These are phyloP conservation scores for Pseudocercospora musae DNA, from an alignment of 2,329 filamentous ascomycete genomes.

Conservation along the genomic window DNA sequence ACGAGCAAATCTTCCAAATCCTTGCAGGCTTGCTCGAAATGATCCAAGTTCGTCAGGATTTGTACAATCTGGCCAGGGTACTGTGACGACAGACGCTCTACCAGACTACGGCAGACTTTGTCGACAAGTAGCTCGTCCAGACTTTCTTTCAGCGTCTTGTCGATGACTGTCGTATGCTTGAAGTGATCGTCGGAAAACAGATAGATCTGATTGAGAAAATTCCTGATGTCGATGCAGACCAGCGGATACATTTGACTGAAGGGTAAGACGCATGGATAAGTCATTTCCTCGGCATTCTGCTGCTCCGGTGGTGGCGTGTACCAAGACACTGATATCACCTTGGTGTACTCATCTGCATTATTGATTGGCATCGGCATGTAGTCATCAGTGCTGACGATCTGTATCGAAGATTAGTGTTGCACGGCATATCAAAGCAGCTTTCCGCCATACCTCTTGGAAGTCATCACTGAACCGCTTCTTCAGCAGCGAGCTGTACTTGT, in stretches of 20 bases:
- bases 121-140: slow-evolving; percentile 91
- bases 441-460: slow-evolving; percentile 72
- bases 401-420: slow-evolving; percentile 6
- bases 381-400: slow-evolving; percentile 83
- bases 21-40: slow-evolving; percentile 90
- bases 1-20: slow-evolving; percentile 86
- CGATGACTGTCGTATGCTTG: slow-evolving; percentile 82
- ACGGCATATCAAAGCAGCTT: neutral
- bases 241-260: slow-evolving; percentile 99
- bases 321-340: slow-evolving; percentile 95
- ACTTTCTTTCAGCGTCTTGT: slow-evolving; percentile 81
- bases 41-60: slow-evolving; percentile 94
- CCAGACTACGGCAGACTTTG: slow-evolving; percentile 85
- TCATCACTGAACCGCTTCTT: slow-evolving; percentile 91
- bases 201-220: slow-evolving; percentile 97
- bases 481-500: slow-evolving; percentile 87
- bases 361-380: slow-evolving; percentile 99
- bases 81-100: slow-evolving; percentile 84
- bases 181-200: slow-evolving; percentile 97
- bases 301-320: slow-evolving; percentile 69
- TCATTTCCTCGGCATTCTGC: slow-evolving; percentile 69
- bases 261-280: slow-evolving; percentile 85
- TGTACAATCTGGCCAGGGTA: slow-evolving; percentile 98
- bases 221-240: slow-evolving; percentile 96
- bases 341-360: slow-evolving; percentile 85